Percentiles rank a stretch among this genome's conserved stretches.
These are phyloP conservation scores for Gentiana dahurica DNA, from an alignment of 257 asterid species.

Conservation along the genomic window DNA sequence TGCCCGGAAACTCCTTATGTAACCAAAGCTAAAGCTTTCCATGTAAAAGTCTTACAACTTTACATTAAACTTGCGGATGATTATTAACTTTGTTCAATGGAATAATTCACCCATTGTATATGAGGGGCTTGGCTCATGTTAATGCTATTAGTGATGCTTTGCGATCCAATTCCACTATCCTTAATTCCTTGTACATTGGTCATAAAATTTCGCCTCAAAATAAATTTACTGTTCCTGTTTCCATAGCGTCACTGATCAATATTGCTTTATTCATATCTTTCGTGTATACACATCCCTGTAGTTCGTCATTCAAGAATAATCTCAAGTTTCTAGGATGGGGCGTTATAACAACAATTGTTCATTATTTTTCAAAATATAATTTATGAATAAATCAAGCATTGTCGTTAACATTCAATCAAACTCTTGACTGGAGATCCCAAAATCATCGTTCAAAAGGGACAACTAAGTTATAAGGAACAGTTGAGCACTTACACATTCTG, in stretches of 20 bases:
- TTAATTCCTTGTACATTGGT: conserved; percentile 55
- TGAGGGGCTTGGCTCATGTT: conserved; percentile 52
- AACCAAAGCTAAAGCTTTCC: conserved; percentile 3
- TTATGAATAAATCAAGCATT: no score
- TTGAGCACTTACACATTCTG: no score
- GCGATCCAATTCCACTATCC: conserved; percentile 97
- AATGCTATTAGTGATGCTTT: conserved; percentile 91
- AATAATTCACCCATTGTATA: conserved; percentile 72
- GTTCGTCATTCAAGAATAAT: neutral
- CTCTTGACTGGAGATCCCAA: no score
- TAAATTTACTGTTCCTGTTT: conserved; percentile 51
- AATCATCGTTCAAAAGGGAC: no score
- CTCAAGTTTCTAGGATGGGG: no score
- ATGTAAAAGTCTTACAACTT: neutral
- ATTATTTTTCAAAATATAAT: no score
- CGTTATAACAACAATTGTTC: no score
- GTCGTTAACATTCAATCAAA: no score
- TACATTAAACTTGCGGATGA: neutral
- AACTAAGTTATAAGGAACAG: no score
- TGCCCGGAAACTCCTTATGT: conserved; percentile 1
- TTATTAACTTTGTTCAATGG: neutral
- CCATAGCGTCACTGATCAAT: conserved; percentile 93
- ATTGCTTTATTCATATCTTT: conserved; percentile 90
- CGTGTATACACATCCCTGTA: conserved; percentile 83
- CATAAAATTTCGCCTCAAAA: no score